phyloP scores from a whole-genome alignment of 768 basidiomycete genomes.

The Macrolepiota fuliginosa region DNA sequence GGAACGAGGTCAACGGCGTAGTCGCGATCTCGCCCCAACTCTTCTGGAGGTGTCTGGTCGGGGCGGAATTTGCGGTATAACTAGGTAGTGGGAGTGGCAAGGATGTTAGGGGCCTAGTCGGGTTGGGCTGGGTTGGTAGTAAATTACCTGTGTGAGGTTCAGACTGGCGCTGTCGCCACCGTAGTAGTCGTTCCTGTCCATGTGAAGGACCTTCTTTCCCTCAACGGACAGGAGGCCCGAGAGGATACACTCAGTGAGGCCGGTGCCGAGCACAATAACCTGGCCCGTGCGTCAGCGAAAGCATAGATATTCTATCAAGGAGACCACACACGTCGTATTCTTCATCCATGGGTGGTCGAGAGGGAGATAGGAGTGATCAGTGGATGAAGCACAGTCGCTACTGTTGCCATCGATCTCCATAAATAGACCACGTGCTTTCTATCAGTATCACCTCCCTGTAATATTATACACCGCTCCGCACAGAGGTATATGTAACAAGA shows the following conservation, averaged over 20 bases:
- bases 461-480: neutral
- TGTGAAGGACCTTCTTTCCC: constrained; percentile 99
- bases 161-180: constrained; percentile 96
- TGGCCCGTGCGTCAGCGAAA: constrained; percentile 27
- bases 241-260: constrained; percentile 97
- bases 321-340: constrained; percentile 80
- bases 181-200: constrained; percentile 98
- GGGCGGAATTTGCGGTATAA: constrained; percentile 94
- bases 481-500: constrained; percentile 5
- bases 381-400: constrained; percentile 22
- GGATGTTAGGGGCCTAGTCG: neutral
- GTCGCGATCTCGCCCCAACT: constrained; percentile 95
- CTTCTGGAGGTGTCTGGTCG: constrained; percentile 69
- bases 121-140: neutral
- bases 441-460: constrained; percentile 1
- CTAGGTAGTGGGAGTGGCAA: constrained; percentile 35
- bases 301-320: constrained; percentile 10
- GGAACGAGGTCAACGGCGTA: constrained; percentile 98
- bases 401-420: constrained; percentile 14
- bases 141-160: constrained; percentile 88
- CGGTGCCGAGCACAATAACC: constrained; percentile 94
- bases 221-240: constrained; percentile 98
- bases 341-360: constrained; percentile 80
- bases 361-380: constrained; percentile 18
- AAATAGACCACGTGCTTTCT: constrained; percentile 12